Percentiles rank a stretch among this genome's conserved stretches.
phyloP scores from a whole-genome alignment of 805 yeast species.

The Starmerella vaccinii region DNA sequence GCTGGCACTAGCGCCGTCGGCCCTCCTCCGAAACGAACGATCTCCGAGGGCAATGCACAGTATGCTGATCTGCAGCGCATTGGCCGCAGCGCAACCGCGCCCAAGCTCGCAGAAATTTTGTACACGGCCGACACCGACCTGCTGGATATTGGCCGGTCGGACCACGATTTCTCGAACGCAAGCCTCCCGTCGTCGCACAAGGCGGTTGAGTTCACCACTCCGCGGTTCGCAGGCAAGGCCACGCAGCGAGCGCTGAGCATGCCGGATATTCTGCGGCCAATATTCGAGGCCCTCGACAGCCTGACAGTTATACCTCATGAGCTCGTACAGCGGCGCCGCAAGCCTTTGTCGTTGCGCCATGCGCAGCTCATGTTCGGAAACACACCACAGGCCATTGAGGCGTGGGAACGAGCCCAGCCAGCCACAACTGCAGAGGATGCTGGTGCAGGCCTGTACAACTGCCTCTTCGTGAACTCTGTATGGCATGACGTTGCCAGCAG shows the following conservation, averaged over 20 bases:
- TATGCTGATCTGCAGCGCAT: slow-evolving; percentile 1
- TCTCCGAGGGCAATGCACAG: slow-evolving; percentile 8
- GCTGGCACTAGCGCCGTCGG: neutral
- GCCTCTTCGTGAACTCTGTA: slow-evolving; percentile 56
- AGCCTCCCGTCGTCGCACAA: neutral
- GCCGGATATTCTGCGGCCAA: slow-evolving; percentile 63
- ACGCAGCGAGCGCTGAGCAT: slow-evolving; percentile 47
- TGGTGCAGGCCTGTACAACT: slow-evolving; percentile 41
- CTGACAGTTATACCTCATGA: slow-evolving; percentile 53
- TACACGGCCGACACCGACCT: slow-evolving; percentile 5
- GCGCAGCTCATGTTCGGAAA: slow-evolving; percentile 57
- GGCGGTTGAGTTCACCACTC: neutral
- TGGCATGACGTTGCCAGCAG: slow-evolving; percentile 52
- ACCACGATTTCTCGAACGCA: neutral
- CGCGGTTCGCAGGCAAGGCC: slow-evolving; percentile 10
- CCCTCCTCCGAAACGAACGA: slow-evolving; percentile 4
- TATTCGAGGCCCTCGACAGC: slow-evolving; percentile 51
- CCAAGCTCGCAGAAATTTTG: slow-evolving; percentile 3
- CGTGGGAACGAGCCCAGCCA: slow-evolving; percentile 31
- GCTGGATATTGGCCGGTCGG: neutral
- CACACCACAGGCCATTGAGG: slow-evolving; percentile 39
- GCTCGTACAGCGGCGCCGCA: slow-evolving; percentile 48
- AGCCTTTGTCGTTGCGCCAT: slow-evolving; percentile 58
- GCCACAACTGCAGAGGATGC: slow-evolving; percentile 12
- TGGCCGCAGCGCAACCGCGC: slow-evolving; percentile 8